Percentiles rank a stretch among this genome's conserved stretches.
phyloP scores from a whole-genome alignment of 129 eudicot genomes.

The Calendula officinalis region DNA sequence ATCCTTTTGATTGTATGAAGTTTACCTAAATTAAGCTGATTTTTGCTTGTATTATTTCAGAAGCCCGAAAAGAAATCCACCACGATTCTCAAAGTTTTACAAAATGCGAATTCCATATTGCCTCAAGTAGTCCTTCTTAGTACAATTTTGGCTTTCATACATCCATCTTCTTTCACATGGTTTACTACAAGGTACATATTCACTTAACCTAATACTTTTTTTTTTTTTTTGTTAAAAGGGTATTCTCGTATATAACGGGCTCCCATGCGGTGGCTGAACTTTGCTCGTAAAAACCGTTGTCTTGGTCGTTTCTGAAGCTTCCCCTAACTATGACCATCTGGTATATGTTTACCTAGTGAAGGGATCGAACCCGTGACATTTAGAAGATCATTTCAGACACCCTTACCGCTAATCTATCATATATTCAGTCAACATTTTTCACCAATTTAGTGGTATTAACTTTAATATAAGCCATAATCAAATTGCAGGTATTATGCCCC shows the following conservation, averaged over 20 bases:
- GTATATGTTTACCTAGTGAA: too few species aligned
- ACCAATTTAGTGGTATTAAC: not conserved
- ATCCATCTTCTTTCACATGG: slow-evolving; percentile 88
- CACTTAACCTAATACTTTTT: not conserved
- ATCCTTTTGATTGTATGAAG: not conserved
- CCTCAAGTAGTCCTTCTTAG: slow-evolving; percentile 84
- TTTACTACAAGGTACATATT: slow-evolving; percentile 62
- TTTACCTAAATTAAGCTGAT: not conserved
- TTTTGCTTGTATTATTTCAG: slow-evolving; percentile 22
- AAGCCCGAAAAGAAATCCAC: slow-evolving; percentile 38
- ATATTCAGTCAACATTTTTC: not conserved
- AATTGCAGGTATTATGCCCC: slow-evolving; percentile 77
- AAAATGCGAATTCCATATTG: slow-evolving; percentile 69
- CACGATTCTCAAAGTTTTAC: slow-evolving; percentile 48
- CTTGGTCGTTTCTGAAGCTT: too few species aligned
- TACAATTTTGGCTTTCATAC: slow-evolving; percentile 70
- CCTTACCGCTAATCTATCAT: not conserved
- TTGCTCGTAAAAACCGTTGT: too few species aligned
- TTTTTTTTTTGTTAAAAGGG: too few species aligned
- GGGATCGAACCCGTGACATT: too few species aligned
- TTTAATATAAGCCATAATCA: not conserved
- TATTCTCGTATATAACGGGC: too few species aligned
- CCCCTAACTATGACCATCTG: too few species aligned
- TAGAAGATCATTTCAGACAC: too few species aligned
- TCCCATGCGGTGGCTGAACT: not conserved